Evolutionary conservation across 2,329 filamentous ascomycete species (phyloP).

Genomic region (Paraphaeosphaeria sporulosa): DNA sequence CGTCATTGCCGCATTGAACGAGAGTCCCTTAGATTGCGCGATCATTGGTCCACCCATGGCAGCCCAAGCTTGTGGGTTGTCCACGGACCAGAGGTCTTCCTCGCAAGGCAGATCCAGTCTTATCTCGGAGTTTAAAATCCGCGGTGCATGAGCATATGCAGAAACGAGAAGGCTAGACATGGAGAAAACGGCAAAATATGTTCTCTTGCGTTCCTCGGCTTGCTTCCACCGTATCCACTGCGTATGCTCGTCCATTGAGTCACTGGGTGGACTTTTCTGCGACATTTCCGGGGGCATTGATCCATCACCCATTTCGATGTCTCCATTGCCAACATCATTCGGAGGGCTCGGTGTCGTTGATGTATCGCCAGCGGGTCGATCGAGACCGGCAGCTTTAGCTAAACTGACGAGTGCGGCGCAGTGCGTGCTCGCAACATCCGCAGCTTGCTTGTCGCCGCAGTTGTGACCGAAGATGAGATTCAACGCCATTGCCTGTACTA

Average conservation of each 20-base stretch:
- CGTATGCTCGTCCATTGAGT: constrained; percentile 63
- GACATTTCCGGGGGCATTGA: constrained; percentile 26
- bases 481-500: constrained; percentile 95
- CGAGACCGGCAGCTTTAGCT: constrained; percentile 84
- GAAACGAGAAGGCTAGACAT: constrained; percentile 90
- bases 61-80: constrained; percentile 82
- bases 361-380: constrained; percentile 54
- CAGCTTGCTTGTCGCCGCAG: constrained; percentile 87
- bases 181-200: constrained; percentile 88
- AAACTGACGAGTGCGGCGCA: constrained; percentile 90
- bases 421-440: constrained; percentile 91
- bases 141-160: constrained; percentile 90
- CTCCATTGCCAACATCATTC: constrained; percentile 56
- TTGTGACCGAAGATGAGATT: constrained; percentile 97
- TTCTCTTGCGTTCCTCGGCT: constrained; percentile 89
- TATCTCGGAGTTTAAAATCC: constrained; percentile 93
- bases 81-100: constrained; percentile 87
- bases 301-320: constrained; percentile 66
- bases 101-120: constrained; percentile 88
- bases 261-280: constrained; percentile 54
- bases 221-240: constrained; percentile 92
- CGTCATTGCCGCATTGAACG: constrained; percentile 83
- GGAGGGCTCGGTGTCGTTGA: constrained; percentile 28
- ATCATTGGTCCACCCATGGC: constrained; percentile 75
- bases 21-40: constrained; percentile 73